Percentiles rank a stretch among this genome's conserved stretches.
Conservation (phyloP, 129 eudicot species). For the Oenanthe sinensis region DNA sequence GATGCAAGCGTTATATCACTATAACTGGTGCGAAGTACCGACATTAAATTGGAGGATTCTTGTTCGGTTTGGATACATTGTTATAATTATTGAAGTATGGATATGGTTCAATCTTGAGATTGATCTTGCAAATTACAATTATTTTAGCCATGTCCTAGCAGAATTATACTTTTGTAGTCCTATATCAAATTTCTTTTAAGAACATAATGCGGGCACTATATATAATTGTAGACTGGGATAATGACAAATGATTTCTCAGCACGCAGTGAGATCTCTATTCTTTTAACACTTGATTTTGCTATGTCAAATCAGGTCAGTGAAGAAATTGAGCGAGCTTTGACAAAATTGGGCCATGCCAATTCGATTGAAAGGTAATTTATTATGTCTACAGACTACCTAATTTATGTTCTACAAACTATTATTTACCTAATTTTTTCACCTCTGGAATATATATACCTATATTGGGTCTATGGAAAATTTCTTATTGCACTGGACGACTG, state of each 20-base stretch:
- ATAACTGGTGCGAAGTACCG: background rate
- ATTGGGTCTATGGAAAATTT: background rate
- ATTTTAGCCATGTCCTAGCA: background rate
- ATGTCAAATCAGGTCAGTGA: conserved; percentile 37
- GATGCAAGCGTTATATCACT: background rate
- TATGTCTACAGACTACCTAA: background rate
- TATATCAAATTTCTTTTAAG: background rate
- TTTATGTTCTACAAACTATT: background rate
- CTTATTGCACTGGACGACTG: background rate
- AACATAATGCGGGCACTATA: background rate
- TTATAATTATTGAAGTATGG: background rate
- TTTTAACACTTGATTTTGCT: background rate
- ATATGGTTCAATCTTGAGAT: background rate
- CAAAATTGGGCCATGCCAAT: conserved; percentile 38
- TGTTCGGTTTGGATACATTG: background rate
- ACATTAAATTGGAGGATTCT: background rate
- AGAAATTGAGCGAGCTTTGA: conserved; percentile 58
- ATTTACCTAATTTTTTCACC: background rate
- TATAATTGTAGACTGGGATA: background rate
- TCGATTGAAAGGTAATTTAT: conserved; percentile 34
- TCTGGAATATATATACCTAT: background rate
- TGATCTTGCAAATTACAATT: background rate
- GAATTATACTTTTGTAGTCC: background rate
- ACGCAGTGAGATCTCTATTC: background rate
- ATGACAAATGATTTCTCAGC: background rate